Conservation (phyloP, 1,284 basidiomycete species). For the Coniferiporia sulphurascens region DNA sequence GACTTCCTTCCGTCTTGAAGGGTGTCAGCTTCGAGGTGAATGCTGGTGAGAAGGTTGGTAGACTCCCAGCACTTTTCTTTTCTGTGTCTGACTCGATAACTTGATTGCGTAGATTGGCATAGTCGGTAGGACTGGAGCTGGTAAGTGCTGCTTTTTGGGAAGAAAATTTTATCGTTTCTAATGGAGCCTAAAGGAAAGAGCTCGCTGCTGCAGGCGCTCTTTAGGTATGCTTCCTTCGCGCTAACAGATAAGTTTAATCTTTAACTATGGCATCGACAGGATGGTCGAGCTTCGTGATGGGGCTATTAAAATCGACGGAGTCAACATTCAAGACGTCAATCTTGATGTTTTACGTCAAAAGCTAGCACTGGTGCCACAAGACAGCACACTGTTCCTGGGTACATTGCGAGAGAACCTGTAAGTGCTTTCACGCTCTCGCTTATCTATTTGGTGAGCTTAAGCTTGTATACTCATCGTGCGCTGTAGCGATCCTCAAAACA, state of each 20-base stretch:
- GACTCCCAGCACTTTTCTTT: neutral
- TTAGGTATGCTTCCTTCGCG: conserved; percentile 41
- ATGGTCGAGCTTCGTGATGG: conserved; percentile 64
- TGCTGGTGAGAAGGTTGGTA: conserved; percentile 63
- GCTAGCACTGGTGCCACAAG: conserved; percentile 71
- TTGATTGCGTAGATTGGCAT: conserved; percentile 50
- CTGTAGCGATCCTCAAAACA: conserved; percentile 52
- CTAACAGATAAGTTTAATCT: neutral
- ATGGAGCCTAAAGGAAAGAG: conserved; percentile 52
- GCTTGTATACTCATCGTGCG: neutral
- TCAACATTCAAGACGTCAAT: conserved; percentile 53
- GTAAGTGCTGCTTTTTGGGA: conserved; percentile 28
- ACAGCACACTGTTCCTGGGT: conserved; percentile 58
- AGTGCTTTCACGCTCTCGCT: conserved; percentile 29
- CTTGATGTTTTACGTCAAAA: conserved; percentile 53
- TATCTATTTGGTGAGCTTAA: neutral
- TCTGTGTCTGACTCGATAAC: neutral
- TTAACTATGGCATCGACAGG: conserved; percentile 32
- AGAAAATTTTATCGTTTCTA: neutral
- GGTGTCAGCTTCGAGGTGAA: conserved; percentile 57
- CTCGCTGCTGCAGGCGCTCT: conserved; percentile 68
- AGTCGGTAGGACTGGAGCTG: conserved; percentile 70
- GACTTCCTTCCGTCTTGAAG: conserved; percentile 70
- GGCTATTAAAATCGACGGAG: conserved; percentile 65
- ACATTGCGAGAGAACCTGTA: conserved; percentile 67